Base-by-base conservation (phyloP, 2,329 filamentous ascomycete genomes). In the Metarhizium sp. region DNA sequence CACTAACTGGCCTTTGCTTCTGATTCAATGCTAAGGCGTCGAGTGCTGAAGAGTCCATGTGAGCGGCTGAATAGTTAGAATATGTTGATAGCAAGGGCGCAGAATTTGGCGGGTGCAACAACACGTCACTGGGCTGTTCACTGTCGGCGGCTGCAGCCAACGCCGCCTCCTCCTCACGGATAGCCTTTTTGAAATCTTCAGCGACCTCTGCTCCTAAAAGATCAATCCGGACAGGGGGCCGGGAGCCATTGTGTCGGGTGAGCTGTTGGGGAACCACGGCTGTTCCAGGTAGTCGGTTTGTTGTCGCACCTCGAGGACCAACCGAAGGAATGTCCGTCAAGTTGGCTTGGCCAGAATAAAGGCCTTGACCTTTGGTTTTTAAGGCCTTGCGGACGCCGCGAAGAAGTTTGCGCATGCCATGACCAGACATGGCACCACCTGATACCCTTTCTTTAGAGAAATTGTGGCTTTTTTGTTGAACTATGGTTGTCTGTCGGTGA, bases 381-480 rank as follows among this genome's bases (percentile, higher is more conserved):
- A 96, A 70, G 6, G 86, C 92, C 59, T 90, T 84, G 18, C 91
- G 87, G 42, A 97, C 88, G 59, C 88, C 92, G 6, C 91, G 88
- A 52, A 99, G 79, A 0, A 97, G 80, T 62, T 85, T 94, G 69
- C 86, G 92, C 78, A 96, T 89, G 2, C 88, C 90, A 36, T 87
- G 86, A 50, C 82, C 78, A 10, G 80, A 84, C 78, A 85, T 82
- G 54, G 80, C 81, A 14, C 80, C 81, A 46, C 77, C 78, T 8
- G 77, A 78, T 1, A 75, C 74, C 30, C 68, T 67, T 13, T 72
- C 71, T 60, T 79, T 84, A 46, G 71, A 64, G 50, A 75, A 73
- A n/a, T 58, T 58, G 46, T 62, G 64, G 30, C 51, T 58, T 29
- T 66, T 69, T 7, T 76, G 66, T 53, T 75, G 70, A 54, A 82